These are phyloP conservation scores for Solanum paucissectum DNA, from an alignment of 257 asterid species.

Conservation along the genomic window DNA sequence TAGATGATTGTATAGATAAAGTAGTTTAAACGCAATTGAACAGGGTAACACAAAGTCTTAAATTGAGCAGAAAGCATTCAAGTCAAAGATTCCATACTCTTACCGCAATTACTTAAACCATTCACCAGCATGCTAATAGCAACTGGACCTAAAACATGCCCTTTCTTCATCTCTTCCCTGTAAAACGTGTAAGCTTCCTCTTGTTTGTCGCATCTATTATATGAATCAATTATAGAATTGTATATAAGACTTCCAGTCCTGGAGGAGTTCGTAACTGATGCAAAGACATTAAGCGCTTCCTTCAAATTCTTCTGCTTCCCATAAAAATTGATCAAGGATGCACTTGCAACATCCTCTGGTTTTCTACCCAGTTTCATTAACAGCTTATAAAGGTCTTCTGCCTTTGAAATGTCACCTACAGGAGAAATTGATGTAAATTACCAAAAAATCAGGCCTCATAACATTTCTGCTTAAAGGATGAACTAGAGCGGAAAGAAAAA, in stretches of 20 bases:
- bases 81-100: slow-evolving; percentile 6
- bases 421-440: slow-evolving; percentile 7
- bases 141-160: slow-evolving; percentile 59
- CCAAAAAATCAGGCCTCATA: slow-evolving; percentile 2
- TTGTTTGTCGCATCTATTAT: slow-evolving; percentile 42
- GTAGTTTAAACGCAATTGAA: neutral
- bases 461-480: neutral
- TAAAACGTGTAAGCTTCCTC: slow-evolving; percentile 61
- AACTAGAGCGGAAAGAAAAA: neutral
- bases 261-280: slow-evolving; percentile 22
- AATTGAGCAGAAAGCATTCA: neutral
- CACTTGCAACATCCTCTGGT: slow-evolving; percentile 50
- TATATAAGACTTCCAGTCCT: slow-evolving; percentile 25
- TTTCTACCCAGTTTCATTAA: slow-evolving; percentile 39
- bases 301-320: slow-evolving; percentile 53
- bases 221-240: slow-evolving; percentile 59
- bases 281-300: slow-evolving; percentile 50
- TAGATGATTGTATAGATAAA: neutral
- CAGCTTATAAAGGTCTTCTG: slow-evolving; percentile 48
- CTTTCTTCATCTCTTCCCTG: slow-evolving; percentile 50
- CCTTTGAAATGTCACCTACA: slow-evolving; percentile 53
- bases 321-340: slow-evolving; percentile 56
- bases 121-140: slow-evolving; percentile 85
- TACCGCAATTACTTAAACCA: slow-evolving; percentile 60
- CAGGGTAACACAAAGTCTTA: neutral